Conservation (phyloP, 257 asterid genomes). For the Henckelia pumila region DNA sequence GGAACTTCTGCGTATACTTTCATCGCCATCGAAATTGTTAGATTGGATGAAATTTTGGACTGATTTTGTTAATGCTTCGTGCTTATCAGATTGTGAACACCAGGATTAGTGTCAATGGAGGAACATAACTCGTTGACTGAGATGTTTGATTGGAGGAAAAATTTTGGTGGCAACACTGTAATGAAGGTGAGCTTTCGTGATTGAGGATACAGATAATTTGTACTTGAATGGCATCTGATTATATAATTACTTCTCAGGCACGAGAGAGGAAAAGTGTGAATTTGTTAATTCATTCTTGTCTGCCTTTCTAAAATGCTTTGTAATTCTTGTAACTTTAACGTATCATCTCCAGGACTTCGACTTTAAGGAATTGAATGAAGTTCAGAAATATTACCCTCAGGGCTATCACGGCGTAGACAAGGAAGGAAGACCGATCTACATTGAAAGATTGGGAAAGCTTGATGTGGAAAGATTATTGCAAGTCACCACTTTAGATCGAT, state of each 20-base stretch:
- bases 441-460: conserved; percentile 54
- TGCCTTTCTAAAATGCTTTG: not conserved
- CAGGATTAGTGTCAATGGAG: not conserved
- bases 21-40: not conserved
- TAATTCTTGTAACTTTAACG: not conserved
- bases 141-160: not conserved
- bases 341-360: conserved; percentile 38
- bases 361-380: conserved; percentile 38
- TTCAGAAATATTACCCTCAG: conserved; percentile 50
- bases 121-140: not conserved
- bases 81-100: conserved; percentile 1
- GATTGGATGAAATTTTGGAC: not conserved
- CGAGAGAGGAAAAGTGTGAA: too few relatives aligned
- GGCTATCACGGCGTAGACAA: conserved; percentile 59
- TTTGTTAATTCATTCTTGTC: not conserved
- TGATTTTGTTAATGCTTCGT: not conserved
- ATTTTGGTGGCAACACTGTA: not conserved
- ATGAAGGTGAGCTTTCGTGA: not conserved
- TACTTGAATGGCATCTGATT: not conserved
- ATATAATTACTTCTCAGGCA: too few relatives aligned
- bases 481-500: conserved; percentile 48
- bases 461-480: conserved; percentile 42
- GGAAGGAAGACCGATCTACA: conserved; percentile 53
- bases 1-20: too few relatives aligned
- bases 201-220: not conserved